Conservation (phyloP, 1,284 basidiomycete species). For the Wallemia ichthyophaga region DNA sequence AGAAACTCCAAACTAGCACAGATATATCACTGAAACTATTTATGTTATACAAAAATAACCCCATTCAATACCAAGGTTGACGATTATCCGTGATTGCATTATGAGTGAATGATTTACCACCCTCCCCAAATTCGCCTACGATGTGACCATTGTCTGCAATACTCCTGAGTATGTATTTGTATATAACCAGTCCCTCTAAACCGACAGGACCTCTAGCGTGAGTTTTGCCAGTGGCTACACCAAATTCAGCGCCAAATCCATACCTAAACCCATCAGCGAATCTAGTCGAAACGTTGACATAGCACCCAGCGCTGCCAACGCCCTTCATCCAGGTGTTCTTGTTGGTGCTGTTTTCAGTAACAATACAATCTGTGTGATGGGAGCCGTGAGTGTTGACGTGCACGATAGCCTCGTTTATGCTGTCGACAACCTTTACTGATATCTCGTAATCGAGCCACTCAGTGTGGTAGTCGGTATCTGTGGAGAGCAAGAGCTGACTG, state of each 20-base stretch:
- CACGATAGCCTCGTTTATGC: slow-evolving; percentile 38
- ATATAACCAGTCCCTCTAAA: slow-evolving; percentile 71
- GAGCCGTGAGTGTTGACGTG: slow-evolving; percentile 84
- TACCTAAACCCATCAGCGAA: slow-evolving; percentile 94
- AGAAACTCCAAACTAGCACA: not conserved
- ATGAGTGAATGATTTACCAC: slow-evolving; percentile 34
- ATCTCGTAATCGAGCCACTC: slow-evolving; percentile 66
- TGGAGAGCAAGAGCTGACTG: slow-evolving; percentile 25
- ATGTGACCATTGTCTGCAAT: slow-evolving; percentile 38
- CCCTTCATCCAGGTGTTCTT: slow-evolving; percentile 52
- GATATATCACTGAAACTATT: not conserved
- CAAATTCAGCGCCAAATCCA: slow-evolving; percentile 92
- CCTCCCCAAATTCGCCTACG: slow-evolving; percentile 47
- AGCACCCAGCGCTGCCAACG: slow-evolving; percentile 74
- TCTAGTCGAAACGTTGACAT: slow-evolving; percentile 74
- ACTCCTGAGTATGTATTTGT: slow-evolving; percentile 72
- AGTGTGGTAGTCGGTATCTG: slow-evolving; percentile 37
- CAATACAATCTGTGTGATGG: slow-evolving; percentile 80
- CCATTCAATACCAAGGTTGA: not conserved
- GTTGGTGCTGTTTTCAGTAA: slow-evolving; percentile 41
- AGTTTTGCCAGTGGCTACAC: slow-evolving; percentile 83
- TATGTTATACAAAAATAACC: not conserved
- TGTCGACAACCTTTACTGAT: slow-evolving; percentile 43
- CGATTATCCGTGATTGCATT: not conserved
- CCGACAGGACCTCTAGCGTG: slow-evolving; percentile 93